A percentile compares a stretch with the other conserved stretches of the same genome.
These are phyloP conservation scores for Lactarius quietus DNA, from an alignment of 768 basidiomycete genomes.

Conservation along the genomic window DNA sequence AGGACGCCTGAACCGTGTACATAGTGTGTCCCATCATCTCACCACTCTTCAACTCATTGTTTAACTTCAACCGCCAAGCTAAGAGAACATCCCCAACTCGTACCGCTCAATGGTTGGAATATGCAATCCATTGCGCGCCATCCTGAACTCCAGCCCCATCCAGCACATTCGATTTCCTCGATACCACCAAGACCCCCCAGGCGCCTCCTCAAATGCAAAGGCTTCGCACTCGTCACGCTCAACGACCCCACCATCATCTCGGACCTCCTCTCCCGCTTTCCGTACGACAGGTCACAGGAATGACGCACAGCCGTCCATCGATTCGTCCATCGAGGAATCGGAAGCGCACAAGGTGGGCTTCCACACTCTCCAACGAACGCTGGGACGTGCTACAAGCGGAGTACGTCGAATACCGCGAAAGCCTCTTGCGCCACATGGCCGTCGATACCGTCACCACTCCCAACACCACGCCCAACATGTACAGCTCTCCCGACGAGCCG, in stretches of 20 bases:
- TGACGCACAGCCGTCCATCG: neutral
- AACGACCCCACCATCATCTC: constrained; percentile 38
- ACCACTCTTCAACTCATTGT: neutral
- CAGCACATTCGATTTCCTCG: constrained; percentile 56
- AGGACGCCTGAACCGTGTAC: constrained; percentile 64
- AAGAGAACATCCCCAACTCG: constrained; percentile 70
- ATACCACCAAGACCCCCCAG: constrained; percentile 60
- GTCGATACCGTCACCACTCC: neutral
- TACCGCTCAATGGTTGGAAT: constrained; percentile 52
- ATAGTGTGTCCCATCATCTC: constrained; percentile 29
- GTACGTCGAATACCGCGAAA: constrained; percentile 60
- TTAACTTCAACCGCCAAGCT: neutral
- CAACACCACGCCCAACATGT: too few species aligned
- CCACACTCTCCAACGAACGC: constrained; percentile 44
- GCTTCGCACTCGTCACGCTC: constrained; percentile 70
- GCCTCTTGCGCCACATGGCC: constrained; percentile 41
- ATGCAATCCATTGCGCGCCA: constrained; percentile 36
- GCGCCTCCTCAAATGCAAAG: constrained; percentile 59
- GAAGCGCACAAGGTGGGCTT: constrained; percentile 60
- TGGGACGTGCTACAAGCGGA: constrained; percentile 69
- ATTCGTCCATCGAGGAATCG: constrained; percentile 15
- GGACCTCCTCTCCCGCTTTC: constrained; percentile 50
- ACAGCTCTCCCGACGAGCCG: too few species aligned
- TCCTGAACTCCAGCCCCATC: constrained; percentile 30
- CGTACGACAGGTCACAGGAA: constrained; percentile 50